Conservation (phyloP, 345 rosid genomes). For the Pistacia vera region DNA sequence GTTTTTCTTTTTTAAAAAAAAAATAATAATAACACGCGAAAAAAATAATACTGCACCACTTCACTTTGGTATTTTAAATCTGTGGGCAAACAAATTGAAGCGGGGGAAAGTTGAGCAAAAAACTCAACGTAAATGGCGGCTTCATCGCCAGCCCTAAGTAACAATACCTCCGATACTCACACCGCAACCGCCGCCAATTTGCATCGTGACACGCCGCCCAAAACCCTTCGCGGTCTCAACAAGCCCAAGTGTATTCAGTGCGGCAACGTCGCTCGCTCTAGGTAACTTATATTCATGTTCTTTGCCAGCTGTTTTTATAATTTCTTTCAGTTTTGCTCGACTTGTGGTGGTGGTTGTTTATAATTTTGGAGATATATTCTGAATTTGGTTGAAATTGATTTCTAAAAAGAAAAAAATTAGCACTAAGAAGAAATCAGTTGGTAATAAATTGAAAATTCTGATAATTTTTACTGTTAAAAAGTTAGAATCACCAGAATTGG, state of each 20-base stretch:
- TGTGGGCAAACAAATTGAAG: constrained; percentile 6
- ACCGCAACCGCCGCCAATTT: constrained; percentile 19
- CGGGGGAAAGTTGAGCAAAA: constrained; percentile 10
- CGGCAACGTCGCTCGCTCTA: constrained; percentile 97
- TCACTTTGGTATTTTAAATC: constrained; percentile 17
- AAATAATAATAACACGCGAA: neutral
- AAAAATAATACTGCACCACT: neutral
- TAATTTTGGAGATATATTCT: neutral
- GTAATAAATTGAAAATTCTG: neutral
- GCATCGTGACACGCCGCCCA: constrained; percentile 53
- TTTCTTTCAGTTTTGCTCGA: neutral
- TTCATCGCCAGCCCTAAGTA: constrained; percentile 51
- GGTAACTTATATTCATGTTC: constrained; percentile 34
- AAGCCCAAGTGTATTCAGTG: constrained; percentile 97
- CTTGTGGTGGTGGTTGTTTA: constrained; percentile 11
- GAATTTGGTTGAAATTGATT: neutral
- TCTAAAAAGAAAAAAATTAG: neutral
- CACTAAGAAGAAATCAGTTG: neutral
- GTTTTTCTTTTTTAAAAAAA: neutral
- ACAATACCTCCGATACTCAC: constrained; percentile 31
- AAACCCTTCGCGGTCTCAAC: constrained; percentile 92
- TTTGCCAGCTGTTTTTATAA: neutral
- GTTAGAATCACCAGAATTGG: neutral
- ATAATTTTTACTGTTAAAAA: neutral
- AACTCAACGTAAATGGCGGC: constrained; percentile 46